Percentiles rank a stretch among this genome's conserved stretches.
Conservation (phyloP, 2,329 filamentous ascomycete species). For the Aspergillus caelatus region DNA sequence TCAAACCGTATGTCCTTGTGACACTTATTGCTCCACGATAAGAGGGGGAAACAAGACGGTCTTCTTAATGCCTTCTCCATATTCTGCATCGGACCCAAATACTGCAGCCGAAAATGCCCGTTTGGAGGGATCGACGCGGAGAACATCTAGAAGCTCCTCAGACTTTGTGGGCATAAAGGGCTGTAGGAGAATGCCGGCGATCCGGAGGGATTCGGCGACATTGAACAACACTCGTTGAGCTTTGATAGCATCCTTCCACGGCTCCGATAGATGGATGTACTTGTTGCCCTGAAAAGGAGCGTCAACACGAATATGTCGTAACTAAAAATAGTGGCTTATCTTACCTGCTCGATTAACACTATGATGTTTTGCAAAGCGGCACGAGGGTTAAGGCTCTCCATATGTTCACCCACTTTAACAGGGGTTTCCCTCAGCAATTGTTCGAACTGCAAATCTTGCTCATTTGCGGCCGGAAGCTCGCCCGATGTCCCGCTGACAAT, state of each 20-base stretch:
- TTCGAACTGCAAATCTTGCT: constrained; percentile 41
- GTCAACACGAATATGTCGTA: constrained; percentile 2
- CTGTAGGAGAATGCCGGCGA: constrained; percentile 81
- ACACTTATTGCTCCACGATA: constrained; percentile 39
- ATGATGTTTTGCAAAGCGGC: constrained; percentile 68
- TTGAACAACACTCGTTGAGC: constrained; percentile 69
- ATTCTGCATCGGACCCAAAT: constrained; percentile 67
- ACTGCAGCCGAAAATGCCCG: constrained; percentile 66
- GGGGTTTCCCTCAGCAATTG: constrained; percentile 46
- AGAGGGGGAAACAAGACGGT: constrained; percentile 57
- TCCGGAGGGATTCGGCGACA: constrained; percentile 73
- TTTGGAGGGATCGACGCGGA: constrained; percentile 68
- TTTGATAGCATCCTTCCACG: constrained; percentile 63
- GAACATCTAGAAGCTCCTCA: constrained; percentile 69
- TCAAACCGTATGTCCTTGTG: constrained; percentile 27
- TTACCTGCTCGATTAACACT: constrained; percentile 62
- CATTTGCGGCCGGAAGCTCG: constrained; percentile 30
- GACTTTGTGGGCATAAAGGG: constrained; percentile 87
- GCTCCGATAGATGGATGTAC: constrained; percentile 65
- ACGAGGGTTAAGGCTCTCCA: constrained; percentile 67
- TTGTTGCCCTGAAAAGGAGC: constrained; percentile 60
- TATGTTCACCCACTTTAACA: constrained; percentile 52
- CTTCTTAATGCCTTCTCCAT: constrained; percentile 60
- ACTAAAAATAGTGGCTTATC: constrained; percentile 15
- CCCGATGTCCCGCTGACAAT: constrained; percentile 48